Conservation (phyloP, 169 alveolate genomes). For the Plasmodium reichenowi region DNA sequence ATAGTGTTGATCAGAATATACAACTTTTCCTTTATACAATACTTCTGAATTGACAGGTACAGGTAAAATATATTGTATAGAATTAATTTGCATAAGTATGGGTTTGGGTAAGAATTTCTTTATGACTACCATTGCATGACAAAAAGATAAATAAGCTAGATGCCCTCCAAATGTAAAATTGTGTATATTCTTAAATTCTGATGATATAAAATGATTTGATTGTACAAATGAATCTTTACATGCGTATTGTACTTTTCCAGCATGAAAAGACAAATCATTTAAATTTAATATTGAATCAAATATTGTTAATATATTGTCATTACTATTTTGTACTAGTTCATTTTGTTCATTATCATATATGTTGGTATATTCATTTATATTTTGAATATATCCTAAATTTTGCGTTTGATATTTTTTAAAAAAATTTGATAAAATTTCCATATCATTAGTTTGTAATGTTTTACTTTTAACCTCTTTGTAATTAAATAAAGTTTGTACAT, state of each 20-base stretch:
- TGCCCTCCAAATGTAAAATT: conserved; percentile 71
- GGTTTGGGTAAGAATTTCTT: conserved; percentile 29
- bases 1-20: conserved; percentile 36
- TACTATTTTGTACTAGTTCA: neutral
- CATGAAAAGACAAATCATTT: conserved; percentile 22
- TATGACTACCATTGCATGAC: conserved; percentile 63
- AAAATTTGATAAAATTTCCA: conserved; percentile 34
- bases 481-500: conserved; percentile 57
- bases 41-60: conserved; percentile 54
- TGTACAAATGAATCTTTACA: conserved; percentile 58
- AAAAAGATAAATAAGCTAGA: conserved; percentile 54
- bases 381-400: neutral
- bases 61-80: conserved; percentile 57
- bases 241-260: conserved; percentile 22
- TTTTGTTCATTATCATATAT: conserved; percentile 29
- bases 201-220: conserved; percentile 50
- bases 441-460: conserved; percentile 21
- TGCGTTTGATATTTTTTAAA: conserved; percentile 25
- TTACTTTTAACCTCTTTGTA: conserved; percentile 56
- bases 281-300: conserved; percentile 19
- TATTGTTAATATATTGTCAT: conserved; percentile 12
- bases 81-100: conserved; percentile 38
- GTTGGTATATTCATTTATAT: conserved; percentile 21
- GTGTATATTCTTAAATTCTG: conserved; percentile 66
- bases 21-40: conserved; percentile 56